A percentile compares a stretch with the other conserved stretches of the same genome.
Conservation (phyloP, 2,329 filamentous ascomycete genomes). For the Dryadomyces quercus-mongolicae region DNA sequence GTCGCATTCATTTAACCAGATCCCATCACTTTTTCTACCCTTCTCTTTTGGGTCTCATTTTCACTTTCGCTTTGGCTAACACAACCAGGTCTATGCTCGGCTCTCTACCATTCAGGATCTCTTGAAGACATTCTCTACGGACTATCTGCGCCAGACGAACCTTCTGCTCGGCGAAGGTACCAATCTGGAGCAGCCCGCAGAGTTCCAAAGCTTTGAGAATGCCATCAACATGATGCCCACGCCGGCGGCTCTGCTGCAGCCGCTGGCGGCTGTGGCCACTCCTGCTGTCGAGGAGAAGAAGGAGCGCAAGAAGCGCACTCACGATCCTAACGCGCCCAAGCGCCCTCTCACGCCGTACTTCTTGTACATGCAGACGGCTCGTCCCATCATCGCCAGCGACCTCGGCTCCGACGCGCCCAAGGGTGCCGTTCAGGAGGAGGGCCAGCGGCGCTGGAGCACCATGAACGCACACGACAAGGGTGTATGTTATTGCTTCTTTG, state of each 20-base stretch:
- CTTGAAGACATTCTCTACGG: conserved; percentile 66
- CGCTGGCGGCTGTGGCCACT: conserved; percentile 21
- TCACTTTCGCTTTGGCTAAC: too few relatives aligned
- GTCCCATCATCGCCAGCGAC: conserved; percentile 69
- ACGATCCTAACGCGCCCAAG: conserved; percentile 91
- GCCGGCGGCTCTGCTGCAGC: conserved; percentile 19
- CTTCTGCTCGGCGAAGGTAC: conserved; percentile 59
- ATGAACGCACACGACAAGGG: conserved; percentile 65
- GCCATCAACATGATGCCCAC: conserved; percentile 32
- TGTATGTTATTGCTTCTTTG: conserved; percentile 23
- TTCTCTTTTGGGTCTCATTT: too few relatives aligned
- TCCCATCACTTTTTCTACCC: too few relatives aligned
- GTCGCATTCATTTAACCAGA: neutral
- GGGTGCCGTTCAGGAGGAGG: conserved; percentile 78
- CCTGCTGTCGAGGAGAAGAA: conserved; percentile 56
- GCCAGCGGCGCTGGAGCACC: conserved; percentile 71
- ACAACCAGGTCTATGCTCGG: conserved; percentile 56
- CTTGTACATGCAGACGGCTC: conserved; percentile 81
- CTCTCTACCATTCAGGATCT: conserved; percentile 69
- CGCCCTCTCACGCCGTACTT: conserved; percentile 90
- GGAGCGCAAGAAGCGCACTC: conserved; percentile 77
- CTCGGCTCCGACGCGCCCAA: conserved; percentile 66
- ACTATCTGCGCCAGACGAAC: conserved; percentile 83
- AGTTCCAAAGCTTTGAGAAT: conserved; percentile 39
- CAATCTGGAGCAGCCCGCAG: conserved; percentile 32